Evolutionary conservation across 192 early-diverging fungal species (phyloP).

Genomic region (Chytriomyces sp.): DNA sequence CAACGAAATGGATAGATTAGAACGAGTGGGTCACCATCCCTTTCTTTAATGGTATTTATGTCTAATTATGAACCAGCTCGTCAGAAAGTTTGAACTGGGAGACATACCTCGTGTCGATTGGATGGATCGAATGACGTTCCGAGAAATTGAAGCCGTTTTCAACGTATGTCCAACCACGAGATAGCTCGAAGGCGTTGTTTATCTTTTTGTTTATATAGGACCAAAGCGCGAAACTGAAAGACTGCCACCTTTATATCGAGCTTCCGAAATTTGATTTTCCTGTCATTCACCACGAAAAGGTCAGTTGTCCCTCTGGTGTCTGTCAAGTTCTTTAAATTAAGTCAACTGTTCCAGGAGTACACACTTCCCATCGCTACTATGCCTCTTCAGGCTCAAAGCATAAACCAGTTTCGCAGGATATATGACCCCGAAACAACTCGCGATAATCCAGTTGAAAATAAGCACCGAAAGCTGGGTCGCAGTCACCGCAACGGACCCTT

Average conservation of each 20-base stretch:
- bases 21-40: constrained; percentile 61
- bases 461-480: constrained; percentile 87
- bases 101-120: constrained; percentile 87
- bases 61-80: constrained; percentile 35
- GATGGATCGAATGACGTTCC: constrained; percentile 89
- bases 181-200: not conserved
- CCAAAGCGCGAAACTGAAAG: constrained; percentile 50
- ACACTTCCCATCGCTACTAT: constrained; percentile 33
- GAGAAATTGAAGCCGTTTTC: constrained; percentile 84
- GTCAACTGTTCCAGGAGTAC: constrained; percentile 56
- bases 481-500: constrained; percentile 87
- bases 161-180: constrained; percentile 43
- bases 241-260: constrained; percentile 81
- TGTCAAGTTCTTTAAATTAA: not conserved
- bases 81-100: constrained; percentile 84
- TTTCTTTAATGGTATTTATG: not conserved
- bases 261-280: constrained; percentile 97
- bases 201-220: not conserved
- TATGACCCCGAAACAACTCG: constrained; percentile 78
- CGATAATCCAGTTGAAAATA: constrained; percentile 95
- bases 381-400: constrained; percentile 17
- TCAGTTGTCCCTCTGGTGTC: constrained; percentile 3
- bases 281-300: constrained; percentile 88
- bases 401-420: constrained; percentile 30
- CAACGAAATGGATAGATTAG: constrained; percentile 82